A percentile compares a stretch with the other conserved stretches of the same genome.
Conservation (phyloP, 306 rosid genomes). For the Mucuna pruriens region DNA sequence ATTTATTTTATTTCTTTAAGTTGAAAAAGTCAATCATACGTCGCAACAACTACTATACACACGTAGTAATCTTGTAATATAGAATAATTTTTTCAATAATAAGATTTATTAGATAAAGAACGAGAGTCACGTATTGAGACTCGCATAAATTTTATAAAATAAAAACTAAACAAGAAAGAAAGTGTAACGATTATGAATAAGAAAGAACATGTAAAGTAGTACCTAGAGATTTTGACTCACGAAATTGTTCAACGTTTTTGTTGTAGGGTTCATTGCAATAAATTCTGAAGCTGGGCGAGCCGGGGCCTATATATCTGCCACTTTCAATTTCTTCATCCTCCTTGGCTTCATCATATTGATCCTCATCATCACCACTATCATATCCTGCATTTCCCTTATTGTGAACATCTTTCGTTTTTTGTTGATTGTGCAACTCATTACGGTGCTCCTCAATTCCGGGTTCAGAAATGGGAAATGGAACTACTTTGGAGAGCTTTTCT, state of each 20-base stretch:
- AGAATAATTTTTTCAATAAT: no score
- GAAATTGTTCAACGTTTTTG: not conserved
- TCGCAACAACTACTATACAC: no score
- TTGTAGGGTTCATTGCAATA: slow-evolving; percentile 47
- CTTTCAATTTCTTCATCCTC: not conserved
- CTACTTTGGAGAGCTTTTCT: slow-evolving; percentile 40
- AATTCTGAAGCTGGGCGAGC: slow-evolving; percentile 81
- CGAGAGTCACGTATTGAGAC: no score
- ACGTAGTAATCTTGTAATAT: no score
- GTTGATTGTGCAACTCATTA: not conserved
- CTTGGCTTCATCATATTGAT: not conserved
- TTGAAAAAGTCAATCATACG: no score
- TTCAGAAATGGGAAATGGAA: slow-evolving; percentile 19
- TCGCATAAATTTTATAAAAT: no score
- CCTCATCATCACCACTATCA: not conserved
- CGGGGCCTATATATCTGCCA: slow-evolving; percentile 37
- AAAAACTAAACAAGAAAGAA: no score
- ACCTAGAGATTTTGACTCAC: slow-evolving; percentile 25
- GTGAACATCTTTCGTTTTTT: not conserved
- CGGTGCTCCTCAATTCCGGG: not conserved
- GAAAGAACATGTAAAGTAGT: not conserved
- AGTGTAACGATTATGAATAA: no score
- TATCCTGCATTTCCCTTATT: not conserved
- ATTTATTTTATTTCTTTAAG: no score
- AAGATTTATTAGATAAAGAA: no score